phyloP scores from a whole-genome alignment of 305 asterid species.

The Fraxinus baroniana region DNA sequence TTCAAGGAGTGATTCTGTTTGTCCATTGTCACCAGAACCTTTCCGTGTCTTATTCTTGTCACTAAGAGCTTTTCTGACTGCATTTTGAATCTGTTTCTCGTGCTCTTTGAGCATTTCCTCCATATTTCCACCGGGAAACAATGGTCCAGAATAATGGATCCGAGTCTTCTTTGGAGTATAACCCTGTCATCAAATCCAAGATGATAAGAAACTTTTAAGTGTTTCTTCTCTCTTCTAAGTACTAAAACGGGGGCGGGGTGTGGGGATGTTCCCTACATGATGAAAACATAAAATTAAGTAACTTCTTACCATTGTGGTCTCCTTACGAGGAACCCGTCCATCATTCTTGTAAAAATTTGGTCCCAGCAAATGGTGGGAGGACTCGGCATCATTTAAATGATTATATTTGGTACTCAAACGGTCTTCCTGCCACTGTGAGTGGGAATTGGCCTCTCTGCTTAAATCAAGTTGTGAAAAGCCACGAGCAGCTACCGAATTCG shows the following conservation, averaged over 20 bases:
- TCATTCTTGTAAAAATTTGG: constrained; percentile 43
- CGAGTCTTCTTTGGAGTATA: constrained; percentile 48
- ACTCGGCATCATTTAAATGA: constrained; percentile 44
- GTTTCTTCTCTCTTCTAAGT: neutral
- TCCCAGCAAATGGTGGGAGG: constrained; percentile 59
- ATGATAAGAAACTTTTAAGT: neutral
- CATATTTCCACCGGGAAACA: constrained; percentile 57
- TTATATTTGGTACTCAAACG: constrained; percentile 32
- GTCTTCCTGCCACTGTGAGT: constrained; percentile 44
- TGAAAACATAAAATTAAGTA: neutral
- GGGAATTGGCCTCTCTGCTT: constrained; percentile 43
- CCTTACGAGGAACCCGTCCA: constrained; percentile 40
- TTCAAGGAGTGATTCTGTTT: constrained; percentile 60
- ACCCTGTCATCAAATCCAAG: constrained; percentile 29
- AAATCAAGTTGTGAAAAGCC: constrained; percentile 58
- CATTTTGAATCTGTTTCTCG: constrained; percentile 71
- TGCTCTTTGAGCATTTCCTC: constrained; percentile 86
- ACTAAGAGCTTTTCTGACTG: constrained; percentile 72
- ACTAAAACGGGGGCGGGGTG: neutral
- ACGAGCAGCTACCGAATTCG: constrained; percentile 50
- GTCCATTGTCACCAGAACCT: constrained; percentile 41
- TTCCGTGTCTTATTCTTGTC: constrained; percentile 52
- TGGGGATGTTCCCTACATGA: neutral
- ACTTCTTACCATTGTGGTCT: constrained; percentile 40
- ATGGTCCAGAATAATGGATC: constrained; percentile 80